These are phyloP conservation scores for Pichiaceae sp. DNA, from an alignment of 1,139 yeast species.

Conservation along the genomic window DNA sequence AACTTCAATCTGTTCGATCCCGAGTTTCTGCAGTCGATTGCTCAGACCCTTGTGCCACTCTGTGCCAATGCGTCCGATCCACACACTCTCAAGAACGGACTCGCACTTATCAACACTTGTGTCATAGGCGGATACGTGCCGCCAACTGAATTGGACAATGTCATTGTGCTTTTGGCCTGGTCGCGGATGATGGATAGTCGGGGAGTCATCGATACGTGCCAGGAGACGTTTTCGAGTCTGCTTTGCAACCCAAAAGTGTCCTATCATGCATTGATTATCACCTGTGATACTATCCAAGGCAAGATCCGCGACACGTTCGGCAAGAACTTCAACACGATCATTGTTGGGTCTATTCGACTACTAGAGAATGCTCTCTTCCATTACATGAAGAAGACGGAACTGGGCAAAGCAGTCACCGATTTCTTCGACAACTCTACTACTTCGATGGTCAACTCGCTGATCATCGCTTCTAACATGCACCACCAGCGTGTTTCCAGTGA, in stretches of 20 bases:
- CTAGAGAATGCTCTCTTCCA: constrained; percentile 9
- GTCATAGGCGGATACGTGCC: constrained; percentile 4
- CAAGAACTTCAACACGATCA: constrained; percentile 7
- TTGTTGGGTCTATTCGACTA: constrained; percentile 15
- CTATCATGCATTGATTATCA: constrained; percentile 25
- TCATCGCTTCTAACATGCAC: constrained; percentile 5
- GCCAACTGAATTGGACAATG: constrained; percentile 3
- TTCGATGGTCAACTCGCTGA: constrained; percentile 9
- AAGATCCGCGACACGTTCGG: constrained; percentile 7
- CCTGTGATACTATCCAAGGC: constrained; percentile 30
- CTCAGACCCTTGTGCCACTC: constrained; percentile 31
- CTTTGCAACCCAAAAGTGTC: constrained; percentile 27
- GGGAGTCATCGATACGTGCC: constrained; percentile 30
- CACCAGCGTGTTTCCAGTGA: constrained; percentile 9
- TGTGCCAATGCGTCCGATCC: constrained; percentile 36
- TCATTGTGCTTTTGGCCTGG: constrained; percentile 29
- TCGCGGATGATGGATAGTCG: constrained; percentile 31
- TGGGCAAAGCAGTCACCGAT: constrained; percentile 9
- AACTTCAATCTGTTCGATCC: constrained; percentile 40
- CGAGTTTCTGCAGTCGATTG: constrained; percentile 27
- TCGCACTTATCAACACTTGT: constrained; percentile 12
- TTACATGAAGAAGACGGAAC: constrained; percentile 4
- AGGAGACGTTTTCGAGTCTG: constrained; percentile 30
- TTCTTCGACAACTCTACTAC: constrained; percentile 11
- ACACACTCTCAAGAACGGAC: constrained; percentile 31